Conservation (phyloP, 2,329 filamentous ascomycete genomes). For the Lasiodiplodia theobromae region DNA sequence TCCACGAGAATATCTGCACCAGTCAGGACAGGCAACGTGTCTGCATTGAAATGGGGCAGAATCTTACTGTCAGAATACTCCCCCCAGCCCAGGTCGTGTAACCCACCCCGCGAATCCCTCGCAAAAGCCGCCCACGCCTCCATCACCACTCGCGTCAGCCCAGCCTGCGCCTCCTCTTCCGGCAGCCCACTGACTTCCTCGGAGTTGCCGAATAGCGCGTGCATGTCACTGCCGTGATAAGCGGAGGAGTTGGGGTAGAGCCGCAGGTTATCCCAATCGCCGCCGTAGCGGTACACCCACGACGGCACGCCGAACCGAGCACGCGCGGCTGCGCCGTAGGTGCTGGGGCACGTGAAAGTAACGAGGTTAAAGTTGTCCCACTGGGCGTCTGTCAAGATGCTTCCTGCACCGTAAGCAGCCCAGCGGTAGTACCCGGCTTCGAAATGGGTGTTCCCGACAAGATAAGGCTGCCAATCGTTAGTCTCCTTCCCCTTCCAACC, state of each 20-base stretch:
- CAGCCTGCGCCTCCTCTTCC: slow-evolving; percentile 38
- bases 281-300: slow-evolving; percentile 48
- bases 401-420: slow-evolving; percentile 35
- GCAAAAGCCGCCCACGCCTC: slow-evolving; percentile 46
- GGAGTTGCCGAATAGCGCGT: slow-evolving; percentile 45
- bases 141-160: slow-evolving; percentile 43
- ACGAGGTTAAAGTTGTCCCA: slow-evolving; percentile 39
- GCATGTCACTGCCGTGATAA: slow-evolving; percentile 47
- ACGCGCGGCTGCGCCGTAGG: slow-evolving; percentile 35
- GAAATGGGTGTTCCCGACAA: slow-evolving; percentile 37
- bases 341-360: slow-evolving; percentile 39
- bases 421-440: slow-evolving; percentile 41
- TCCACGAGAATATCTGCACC: neutral
- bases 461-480: slow-evolving; percentile 11
- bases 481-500: neutral
- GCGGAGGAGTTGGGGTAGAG: slow-evolving; percentile 46
- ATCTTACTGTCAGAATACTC: slow-evolving; percentile 33
- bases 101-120: slow-evolving; percentile 39
- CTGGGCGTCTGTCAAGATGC: slow-evolving; percentile 36
- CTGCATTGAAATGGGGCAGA: too few species aligned
- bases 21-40: too few species aligned
- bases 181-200: slow-evolving; percentile 37
- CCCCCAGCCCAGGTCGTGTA: slow-evolving; percentile 45
- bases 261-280: slow-evolving; percentile 45
- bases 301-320: slow-evolving; percentile 40